A percentile compares a stretch with the other conserved stretches of the same genome.
phyloP scores from a whole-genome alignment of 331 rosid species.

The Rosa hybrid region DNA sequence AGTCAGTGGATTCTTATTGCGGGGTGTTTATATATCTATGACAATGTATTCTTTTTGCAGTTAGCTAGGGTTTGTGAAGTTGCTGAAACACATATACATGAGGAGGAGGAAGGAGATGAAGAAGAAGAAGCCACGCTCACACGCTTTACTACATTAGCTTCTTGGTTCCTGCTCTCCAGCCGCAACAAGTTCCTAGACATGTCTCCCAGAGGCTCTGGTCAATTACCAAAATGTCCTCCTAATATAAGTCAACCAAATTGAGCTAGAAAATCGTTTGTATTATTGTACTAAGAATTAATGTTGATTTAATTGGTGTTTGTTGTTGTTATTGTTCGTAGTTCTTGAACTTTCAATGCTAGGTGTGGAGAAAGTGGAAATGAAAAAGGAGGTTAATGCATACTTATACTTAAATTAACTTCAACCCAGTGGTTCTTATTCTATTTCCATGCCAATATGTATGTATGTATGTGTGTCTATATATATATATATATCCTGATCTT shows the following conservation, averaged over 20 bases:
- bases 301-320: neutral
- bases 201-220: conserved; percentile 1
- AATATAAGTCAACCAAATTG: neutral
- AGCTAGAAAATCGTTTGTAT: neutral
- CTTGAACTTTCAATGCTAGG: neutral
- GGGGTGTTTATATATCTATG: neutral
- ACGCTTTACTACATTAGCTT: conserved; percentile 26
- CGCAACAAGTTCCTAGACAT: conserved; percentile 65
- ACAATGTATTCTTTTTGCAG: neutral
- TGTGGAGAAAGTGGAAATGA: neutral
- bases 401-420: neutral
- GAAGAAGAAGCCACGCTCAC: neutral
- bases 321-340: neutral
- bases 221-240: conserved; percentile 39
- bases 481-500: neutral
- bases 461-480: neutral
- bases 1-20: neutral
- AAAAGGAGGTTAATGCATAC: neutral
- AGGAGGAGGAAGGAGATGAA: conserved; percentile 17
- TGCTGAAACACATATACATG: neutral
- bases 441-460: neutral
- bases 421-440: neutral
- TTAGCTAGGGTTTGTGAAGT: conserved; percentile 34
- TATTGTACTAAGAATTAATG: neutral
- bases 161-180: conserved; percentile 38